Conservation (phyloP, 345 rosid species). For the Rubroshorea leprosula region DNA sequence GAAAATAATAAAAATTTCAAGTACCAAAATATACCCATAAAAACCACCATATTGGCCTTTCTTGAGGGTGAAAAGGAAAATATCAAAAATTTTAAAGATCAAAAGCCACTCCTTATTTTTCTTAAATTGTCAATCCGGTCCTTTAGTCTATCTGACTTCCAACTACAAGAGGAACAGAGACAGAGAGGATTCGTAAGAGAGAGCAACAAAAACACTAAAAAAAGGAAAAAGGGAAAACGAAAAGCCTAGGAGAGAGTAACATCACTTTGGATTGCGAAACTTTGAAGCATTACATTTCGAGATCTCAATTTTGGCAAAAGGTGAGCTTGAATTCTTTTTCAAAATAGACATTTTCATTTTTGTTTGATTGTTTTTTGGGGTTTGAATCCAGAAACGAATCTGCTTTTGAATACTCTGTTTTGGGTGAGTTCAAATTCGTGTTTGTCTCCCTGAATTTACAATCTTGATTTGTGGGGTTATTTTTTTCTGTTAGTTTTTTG, state of each 20-base stretch:
- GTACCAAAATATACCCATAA: no score
- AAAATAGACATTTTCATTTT: neutral
- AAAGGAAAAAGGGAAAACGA: neutral
- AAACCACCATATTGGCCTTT: no score
- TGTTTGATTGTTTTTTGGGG: neutral
- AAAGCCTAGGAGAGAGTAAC: constrained; percentile 16
- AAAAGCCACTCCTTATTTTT: constrained; percentile 7
- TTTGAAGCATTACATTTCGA: constrained; percentile 24
- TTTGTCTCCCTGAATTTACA: constrained; percentile 5
- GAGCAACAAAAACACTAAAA: neutral
- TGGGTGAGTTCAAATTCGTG: constrained; percentile 8
- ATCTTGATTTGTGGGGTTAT: constrained; percentile 8
- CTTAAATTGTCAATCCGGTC: constrained; percentile 14
- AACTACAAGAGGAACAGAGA: constrained; percentile 20
- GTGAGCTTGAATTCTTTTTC: constrained; percentile 14
- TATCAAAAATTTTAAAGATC: no score
- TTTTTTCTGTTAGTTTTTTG: neutral
- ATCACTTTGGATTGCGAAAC: constrained; percentile 16
- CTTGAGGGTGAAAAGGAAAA: no score
- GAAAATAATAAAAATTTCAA: no score
- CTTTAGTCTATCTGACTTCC: constrained; percentile 19
- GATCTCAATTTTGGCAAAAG: constrained; percentile 30
- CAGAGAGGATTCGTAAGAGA: constrained; percentile 3
- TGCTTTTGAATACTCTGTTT: neutral
- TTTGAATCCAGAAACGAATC: neutral